These are phyloP conservation scores for Baorangia bicolor DNA, from an alignment of 768 basidiomycete genomes.

Conservation along the genomic window DNA sequence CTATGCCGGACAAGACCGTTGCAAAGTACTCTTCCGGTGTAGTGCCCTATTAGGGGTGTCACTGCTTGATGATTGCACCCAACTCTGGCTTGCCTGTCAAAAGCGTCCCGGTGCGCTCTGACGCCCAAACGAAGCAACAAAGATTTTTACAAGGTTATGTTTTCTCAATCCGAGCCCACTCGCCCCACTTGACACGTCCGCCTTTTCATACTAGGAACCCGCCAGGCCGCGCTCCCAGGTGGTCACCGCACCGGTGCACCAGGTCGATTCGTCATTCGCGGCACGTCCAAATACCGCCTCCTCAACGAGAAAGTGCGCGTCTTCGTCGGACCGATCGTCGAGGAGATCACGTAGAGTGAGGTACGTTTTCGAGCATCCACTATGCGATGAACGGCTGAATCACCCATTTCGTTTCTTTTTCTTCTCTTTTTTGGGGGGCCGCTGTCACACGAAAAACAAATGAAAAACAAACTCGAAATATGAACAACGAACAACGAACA, in stretches of 20 bases:
- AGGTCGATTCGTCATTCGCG: slow-evolving; percentile 76
- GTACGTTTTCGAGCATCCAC: slow-evolving; percentile 38
- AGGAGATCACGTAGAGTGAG: slow-evolving; percentile 53
- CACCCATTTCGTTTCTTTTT: not conserved
- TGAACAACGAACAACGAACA: slow-evolving; percentile 1
- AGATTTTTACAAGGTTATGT: slow-evolving; percentile 93
- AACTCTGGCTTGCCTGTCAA: slow-evolving; percentile 66
- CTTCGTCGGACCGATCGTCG: slow-evolving; percentile 76
- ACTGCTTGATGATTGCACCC: slow-evolving; percentile 54
- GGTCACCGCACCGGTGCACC: slow-evolving; percentile 87
- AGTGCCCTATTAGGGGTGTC: too few relatives aligned
- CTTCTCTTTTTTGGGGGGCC: not conserved
- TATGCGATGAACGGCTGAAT: not conserved
- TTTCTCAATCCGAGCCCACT: not conserved
- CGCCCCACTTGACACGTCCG: not conserved
- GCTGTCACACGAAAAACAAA: not conserved
- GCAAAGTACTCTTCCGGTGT: too few relatives aligned
- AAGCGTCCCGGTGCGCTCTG: slow-evolving; percentile 80
- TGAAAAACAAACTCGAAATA: not conserved
- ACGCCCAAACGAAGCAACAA: slow-evolving; percentile 91
- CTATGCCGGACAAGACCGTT: too few relatives aligned
- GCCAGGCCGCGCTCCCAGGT: slow-evolving; percentile 81
- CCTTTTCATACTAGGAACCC: slow-evolving; percentile 57
- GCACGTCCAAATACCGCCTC: slow-evolving; percentile 78
- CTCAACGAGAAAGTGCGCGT: slow-evolving; percentile 81